Conservation (phyloP, 2,329 filamentous ascomycete species). For the Pseudogymnoascus sp. region DNA sequence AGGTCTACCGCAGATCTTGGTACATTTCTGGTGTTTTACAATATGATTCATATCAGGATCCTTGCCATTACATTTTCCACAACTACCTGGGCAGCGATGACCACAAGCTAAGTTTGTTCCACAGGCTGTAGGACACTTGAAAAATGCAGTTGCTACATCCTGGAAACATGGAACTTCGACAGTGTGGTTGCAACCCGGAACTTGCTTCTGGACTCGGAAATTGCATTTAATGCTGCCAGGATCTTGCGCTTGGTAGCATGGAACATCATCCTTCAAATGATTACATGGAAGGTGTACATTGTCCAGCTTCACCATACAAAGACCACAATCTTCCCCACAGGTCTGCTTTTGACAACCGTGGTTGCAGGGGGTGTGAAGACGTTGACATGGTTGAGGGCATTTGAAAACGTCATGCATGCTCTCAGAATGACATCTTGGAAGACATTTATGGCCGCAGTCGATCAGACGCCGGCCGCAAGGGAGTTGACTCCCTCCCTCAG, state of each 20-base stretch:
- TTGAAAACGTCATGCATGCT: conserved; percentile 26
- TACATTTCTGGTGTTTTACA: conserved; percentile 16
- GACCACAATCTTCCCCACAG: conserved; percentile 39
- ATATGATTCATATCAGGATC: conserved; percentile 40
- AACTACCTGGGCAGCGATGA: conserved; percentile 43
- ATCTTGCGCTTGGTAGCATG: conserved; percentile 39
- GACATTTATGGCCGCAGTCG: conserved; percentile 18
- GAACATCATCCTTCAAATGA: conserved; percentile 29
- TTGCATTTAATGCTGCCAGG: conserved; percentile 41
- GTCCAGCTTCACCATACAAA: conserved; percentile 31
- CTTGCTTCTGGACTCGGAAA: conserved; percentile 36
- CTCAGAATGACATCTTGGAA: conserved; percentile 38
- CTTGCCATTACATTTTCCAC: conserved; percentile 39
- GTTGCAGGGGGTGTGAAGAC: conserved; percentile 35
- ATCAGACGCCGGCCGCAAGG: conserved; percentile 22
- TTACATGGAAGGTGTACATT: conserved; percentile 32
- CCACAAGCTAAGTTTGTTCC: no score
- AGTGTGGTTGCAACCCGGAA: conserved; percentile 50
- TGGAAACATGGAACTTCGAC: conserved; percentile 45
- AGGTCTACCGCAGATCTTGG: conserved; percentile 39
- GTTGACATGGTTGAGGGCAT: conserved; percentile 34
- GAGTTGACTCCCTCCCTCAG: conserved; percentile 47
- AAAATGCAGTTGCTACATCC: conserved; percentile 31
- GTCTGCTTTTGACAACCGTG: conserved; percentile 35
- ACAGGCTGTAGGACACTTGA: conserved; percentile 18